Base-by-base conservation (phyloP, 2,329 filamentous ascomycete genomes). In the Botrytis squamosa region DNA sequence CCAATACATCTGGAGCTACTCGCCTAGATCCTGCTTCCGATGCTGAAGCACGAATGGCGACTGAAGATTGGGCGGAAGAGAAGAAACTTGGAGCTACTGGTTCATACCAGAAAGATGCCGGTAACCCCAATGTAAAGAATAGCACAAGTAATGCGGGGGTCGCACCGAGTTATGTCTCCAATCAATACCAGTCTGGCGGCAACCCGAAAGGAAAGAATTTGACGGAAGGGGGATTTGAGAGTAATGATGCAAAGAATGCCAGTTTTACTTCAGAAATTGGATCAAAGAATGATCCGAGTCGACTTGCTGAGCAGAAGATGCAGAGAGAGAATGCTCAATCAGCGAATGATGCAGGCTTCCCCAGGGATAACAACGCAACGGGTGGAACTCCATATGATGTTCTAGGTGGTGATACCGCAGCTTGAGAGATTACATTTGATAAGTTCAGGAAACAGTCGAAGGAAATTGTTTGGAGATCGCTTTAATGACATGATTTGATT, bases 1-100 rank as follows among this genome's bases (percentile, higher is more conserved):
- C 84, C 74, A 84, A 89, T 81, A 88, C 84, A 3, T 88, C 86
- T 9, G 84, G 82, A 67, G 86, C 89, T 6, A 85, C 81, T 16
- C 84, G 81, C 14, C 84, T 91, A 12, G 82, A 84, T 3, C 82
- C 88, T 20, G 76, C 77, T 25, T 72, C 76, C 29, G 76, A 81
- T 66, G 78, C 79, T 38, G 76, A 78, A 74, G 75, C 77, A 62
- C 75, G 77, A 40, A 71, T 72, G 64, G 75, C 76, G 18, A 38
- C 77, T 44, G 74, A 76, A 16, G 76, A 78, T 36, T 77, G 75
- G 75, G 75, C 76, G 0, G 75, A 77, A 38, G 78, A 79, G 52
- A 77, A 77, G 67, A 78, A 77, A 44, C 67, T 76, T 14, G 76
- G 77, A 20, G 62, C 71, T 38, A 20, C 65, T 12, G 78, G 77